Evolutionary conservation across 2,329 filamentous ascomycete species (phyloP).

Genomic region (Bertia moriformis): DNA sequence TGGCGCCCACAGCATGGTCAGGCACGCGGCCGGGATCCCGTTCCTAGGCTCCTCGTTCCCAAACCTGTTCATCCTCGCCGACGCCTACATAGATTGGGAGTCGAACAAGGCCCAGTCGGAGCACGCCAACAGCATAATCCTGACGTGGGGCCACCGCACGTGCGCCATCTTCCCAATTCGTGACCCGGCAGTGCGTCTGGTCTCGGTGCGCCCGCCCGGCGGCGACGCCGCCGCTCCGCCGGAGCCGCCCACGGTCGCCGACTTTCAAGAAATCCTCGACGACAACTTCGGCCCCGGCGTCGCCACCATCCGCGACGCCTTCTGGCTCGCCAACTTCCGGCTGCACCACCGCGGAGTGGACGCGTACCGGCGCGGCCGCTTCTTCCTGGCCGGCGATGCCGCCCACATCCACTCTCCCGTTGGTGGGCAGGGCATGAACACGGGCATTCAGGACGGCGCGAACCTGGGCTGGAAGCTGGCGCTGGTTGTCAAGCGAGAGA

Average conservation of each 20-base stretch:
- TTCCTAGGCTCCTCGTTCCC: constrained; percentile 25
- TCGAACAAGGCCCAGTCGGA: constrained; percentile 4
- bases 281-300: constrained; percentile 12
- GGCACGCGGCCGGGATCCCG: constrained; percentile 19
- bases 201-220: constrained; percentile 8
- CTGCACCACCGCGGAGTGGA: constrained; percentile 25
- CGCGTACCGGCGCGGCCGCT: constrained; percentile 26
- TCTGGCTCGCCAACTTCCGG: constrained; percentile 28
- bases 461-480: constrained; percentile 41
- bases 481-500: constrained; percentile 21
- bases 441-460: constrained; percentile 34
- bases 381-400: constrained; percentile 40
- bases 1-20: constrained; percentile 31
- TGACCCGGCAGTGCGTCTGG: constrained; percentile 11
- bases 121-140: constrained; percentile 8
- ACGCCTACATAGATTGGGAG: constrained; percentile 15
- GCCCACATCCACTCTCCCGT: constrained; percentile 39
- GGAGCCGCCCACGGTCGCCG: constrained; percentile 11
- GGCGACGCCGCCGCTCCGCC: constrained; percentile 7
- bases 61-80: constrained; percentile 27
- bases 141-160: constrained; percentile 18
- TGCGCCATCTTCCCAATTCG: constrained; percentile 14
- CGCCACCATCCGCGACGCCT: constrained; percentile 12
- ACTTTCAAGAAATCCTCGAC: constrained; percentile 15
- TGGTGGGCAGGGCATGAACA: constrained; percentile 44